Evolutionary conservation across 768 basidiomycete genomes (phyloP).

Genomic region (Tulasnella sp.): DNA sequence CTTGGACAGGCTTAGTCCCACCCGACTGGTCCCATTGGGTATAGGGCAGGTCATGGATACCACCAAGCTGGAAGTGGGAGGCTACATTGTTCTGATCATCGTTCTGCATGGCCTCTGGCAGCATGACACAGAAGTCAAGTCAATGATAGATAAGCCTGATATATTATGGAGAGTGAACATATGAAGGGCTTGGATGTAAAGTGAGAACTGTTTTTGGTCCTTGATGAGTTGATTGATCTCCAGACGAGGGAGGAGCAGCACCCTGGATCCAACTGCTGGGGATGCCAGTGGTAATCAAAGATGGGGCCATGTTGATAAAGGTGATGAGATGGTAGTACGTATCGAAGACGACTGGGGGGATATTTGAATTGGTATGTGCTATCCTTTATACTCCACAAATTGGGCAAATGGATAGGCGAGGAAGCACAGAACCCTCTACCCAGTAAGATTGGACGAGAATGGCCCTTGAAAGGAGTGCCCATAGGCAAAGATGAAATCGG

Average conservation of each 20-base stretch:
- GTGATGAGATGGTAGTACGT: no score
- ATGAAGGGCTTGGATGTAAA: conserved; percentile 44
- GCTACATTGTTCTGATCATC: conserved; percentile 26
- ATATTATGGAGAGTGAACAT: no score
- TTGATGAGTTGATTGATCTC: conserved; percentile 38
- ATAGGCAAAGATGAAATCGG: no score
- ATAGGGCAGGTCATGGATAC: conserved; percentile 44
- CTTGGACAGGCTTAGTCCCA: conserved; percentile 21
- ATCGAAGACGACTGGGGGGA: no score
- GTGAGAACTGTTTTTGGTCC: conserved; percentile 37
- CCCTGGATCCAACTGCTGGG: not conserved
- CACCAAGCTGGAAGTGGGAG: conserved; percentile 39
- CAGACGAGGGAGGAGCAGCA: conserved; percentile 27
- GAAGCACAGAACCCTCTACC: no score
- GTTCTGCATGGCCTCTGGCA: conserved; percentile 23
- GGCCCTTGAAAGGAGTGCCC: no score
- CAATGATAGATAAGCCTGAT: conserved; percentile 10
- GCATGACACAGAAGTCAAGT: not conserved
- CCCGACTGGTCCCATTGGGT: conserved; percentile 36
- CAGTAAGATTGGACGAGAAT: no score
- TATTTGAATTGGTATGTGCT: no score
- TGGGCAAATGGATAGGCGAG: no score
- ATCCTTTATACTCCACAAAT: no score
- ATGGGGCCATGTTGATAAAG: conserved; percentile 3
- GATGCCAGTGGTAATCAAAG: not conserved